These are phyloP conservation scores for Cucurbita argyrosperma DNA, from an alignment of 306 rosid species.

Conservation along the genomic window DNA sequence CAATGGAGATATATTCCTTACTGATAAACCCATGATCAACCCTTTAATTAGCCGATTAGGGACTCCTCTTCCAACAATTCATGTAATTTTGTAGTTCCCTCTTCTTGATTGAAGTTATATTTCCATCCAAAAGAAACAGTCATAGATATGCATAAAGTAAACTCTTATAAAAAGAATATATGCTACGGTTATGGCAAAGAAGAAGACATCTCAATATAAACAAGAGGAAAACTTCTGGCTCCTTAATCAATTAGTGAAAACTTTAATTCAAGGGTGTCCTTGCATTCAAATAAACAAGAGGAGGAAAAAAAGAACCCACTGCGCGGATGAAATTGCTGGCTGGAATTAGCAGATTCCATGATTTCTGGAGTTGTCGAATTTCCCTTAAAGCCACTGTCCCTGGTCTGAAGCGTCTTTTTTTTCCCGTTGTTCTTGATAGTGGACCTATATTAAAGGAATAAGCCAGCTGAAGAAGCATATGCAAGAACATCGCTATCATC, in stretches of 20 bases:
- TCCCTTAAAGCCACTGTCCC: constrained; percentile 65
- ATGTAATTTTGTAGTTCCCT: neutral
- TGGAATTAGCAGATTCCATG: constrained; percentile 37
- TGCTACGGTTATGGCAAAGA: neutral
- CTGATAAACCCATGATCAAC: no score
- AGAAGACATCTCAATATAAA: neutral
- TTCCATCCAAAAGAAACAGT: neutral
- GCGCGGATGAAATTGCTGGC: constrained; percentile 54
- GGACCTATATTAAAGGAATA: constrained; percentile 15
- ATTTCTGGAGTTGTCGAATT: constrained; percentile 50
- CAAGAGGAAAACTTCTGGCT: neutral
- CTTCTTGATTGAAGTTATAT: neutral
- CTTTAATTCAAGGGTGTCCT: neutral
- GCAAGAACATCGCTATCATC: neutral
- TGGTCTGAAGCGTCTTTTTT: constrained; percentile 29
- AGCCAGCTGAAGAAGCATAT: constrained; percentile 1
- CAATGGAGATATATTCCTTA: no score
- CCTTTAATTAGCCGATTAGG: no score
- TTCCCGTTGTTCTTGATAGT: constrained; percentile 4
- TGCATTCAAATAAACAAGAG: neutral
- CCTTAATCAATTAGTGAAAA: neutral
- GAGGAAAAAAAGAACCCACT: constrained; percentile 27
- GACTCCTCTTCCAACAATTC: no score
- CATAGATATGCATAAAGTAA: neutral
- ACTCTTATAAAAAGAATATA: neutral